These are phyloP conservation scores for Mycena citricolor DNA, from an alignment of 1,284 basidiomycete genomes.

Conservation along the genomic window DNA sequence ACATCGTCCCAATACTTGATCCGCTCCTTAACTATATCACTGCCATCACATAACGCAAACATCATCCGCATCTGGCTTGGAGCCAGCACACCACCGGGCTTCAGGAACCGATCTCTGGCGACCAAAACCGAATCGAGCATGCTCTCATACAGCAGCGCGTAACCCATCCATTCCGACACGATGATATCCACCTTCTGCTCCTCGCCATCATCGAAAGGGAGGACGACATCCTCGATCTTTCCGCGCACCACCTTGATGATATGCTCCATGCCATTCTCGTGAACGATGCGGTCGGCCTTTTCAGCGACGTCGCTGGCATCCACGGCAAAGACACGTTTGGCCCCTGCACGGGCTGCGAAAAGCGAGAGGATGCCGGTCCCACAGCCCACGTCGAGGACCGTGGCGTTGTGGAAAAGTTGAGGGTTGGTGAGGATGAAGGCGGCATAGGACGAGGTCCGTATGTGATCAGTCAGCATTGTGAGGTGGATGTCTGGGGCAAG, in stretches of 20 bases:
- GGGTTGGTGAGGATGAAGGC: constrained; percentile 90
- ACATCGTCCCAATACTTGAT: constrained; percentile 90
- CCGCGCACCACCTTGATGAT: constrained; percentile 59
- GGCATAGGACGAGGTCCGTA: constrained; percentile 92
- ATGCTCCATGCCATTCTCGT: constrained; percentile 74
- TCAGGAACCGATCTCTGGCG: constrained; percentile 85
- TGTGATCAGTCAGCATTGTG: constrained; percentile 84
- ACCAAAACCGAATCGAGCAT: constrained; percentile 95
- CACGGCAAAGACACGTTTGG: constrained; percentile 90
- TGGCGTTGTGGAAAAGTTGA: constrained; percentile 77
- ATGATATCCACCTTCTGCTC: constrained; percentile 87
- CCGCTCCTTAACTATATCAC: constrained; percentile 75
- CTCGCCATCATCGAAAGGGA: constrained; percentile 41
- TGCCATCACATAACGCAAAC: constrained; percentile 77
- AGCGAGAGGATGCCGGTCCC: constrained; percentile 93
- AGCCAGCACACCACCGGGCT: constrained; percentile 78
- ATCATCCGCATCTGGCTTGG: constrained; percentile 90
- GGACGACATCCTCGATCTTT: constrained; percentile 33
- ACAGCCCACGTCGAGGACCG: constrained; percentile 95
- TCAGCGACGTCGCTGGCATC: constrained; percentile 88
- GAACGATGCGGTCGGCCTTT: constrained; percentile 82
- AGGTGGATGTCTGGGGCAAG: constrained; percentile 66
- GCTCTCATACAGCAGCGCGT: constrained; percentile 90
- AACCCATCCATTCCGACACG: constrained; percentile 98
- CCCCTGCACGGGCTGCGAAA: constrained; percentile 90